phyloP scores from a whole-genome alignment of 2,329 filamentous ascomycete genomes.

The Dactylellina parvicollis region DNA sequence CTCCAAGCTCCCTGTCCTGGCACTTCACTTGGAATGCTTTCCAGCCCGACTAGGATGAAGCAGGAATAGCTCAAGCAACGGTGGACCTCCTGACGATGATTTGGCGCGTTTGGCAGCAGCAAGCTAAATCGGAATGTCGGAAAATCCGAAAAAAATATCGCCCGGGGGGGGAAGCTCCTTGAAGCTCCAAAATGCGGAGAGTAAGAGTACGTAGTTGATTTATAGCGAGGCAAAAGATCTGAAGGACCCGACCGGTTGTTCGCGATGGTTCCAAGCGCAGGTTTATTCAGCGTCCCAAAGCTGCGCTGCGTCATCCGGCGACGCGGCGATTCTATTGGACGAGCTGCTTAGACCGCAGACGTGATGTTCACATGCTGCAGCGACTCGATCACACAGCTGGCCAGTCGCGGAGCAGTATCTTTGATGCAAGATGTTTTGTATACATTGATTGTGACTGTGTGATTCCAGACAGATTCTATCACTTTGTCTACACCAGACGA shows the following conservation, averaged over 20 bases:
- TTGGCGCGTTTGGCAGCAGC: slow-evolving; percentile 33
- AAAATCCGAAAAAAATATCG: slow-evolving; percentile 2
- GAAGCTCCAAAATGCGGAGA: neutral
- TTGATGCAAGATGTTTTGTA: neutral
- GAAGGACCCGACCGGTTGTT: slow-evolving; percentile 7
- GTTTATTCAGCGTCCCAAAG: slow-evolving; percentile 6
- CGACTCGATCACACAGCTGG: slow-evolving; percentile 13
- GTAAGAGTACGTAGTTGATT: neutral
- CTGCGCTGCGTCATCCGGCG: slow-evolving; percentile 41
- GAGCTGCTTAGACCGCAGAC: neutral
- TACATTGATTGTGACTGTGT: neutral
- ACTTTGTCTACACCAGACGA: too few relatives aligned
- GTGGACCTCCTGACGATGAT: slow-evolving; percentile 1
- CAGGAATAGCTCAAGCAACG: slow-evolving; percentile 32
- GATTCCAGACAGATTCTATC: too few relatives aligned
- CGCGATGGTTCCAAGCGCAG: slow-evolving; percentile 32
- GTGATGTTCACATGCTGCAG: slow-evolving; percentile 29
- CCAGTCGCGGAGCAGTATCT: slow-evolving; percentile 13
- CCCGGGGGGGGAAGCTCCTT: too few relatives aligned
- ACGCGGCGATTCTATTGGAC: slow-evolving; percentile 16
- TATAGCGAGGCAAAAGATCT: neutral
- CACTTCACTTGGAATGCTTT: neutral
- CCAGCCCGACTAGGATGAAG: slow-evolving; percentile 35
- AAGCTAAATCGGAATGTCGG: slow-evolving; percentile 31
- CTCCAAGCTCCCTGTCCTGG: slow-evolving; percentile 15